phyloP scores from a whole-genome alignment of 768 basidiomycete species.

The Boletus barrowsii region DNA sequence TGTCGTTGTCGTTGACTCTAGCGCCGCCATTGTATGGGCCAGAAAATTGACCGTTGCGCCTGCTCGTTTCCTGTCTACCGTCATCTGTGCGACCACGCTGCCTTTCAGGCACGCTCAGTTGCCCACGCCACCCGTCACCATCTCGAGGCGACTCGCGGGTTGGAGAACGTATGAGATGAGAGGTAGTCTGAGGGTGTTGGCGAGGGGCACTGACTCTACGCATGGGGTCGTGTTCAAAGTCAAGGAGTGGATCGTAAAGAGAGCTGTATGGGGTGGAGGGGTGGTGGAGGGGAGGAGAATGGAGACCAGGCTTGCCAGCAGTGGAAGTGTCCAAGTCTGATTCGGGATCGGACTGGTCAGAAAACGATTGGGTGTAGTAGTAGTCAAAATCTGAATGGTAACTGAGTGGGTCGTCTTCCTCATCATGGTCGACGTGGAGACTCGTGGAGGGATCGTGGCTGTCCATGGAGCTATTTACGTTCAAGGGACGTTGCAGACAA shows the following conservation, averaged over 20 bases:
- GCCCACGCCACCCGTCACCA: slow-evolving; percentile 20
- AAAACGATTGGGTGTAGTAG: slow-evolving; percentile 33
- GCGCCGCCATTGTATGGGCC: slow-evolving; percentile 31
- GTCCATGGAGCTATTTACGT: slow-evolving; percentile 20
- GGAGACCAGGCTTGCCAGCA: background rate
- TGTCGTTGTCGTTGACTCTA: slow-evolving; percentile 37
- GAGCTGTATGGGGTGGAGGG: slow-evolving; percentile 20
- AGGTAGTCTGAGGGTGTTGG: background rate
- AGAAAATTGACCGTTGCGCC: slow-evolving; percentile 16
- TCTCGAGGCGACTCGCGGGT: slow-evolving; percentile 12
- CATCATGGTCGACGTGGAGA: slow-evolving; percentile 8
- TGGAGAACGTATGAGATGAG: background rate
- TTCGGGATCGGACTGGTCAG: slow-evolving; percentile 32
- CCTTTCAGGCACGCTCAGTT: slow-evolving; percentile 11
- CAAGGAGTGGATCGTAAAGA: slow-evolving; percentile 22
- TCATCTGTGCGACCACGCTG: slow-evolving; percentile 13
- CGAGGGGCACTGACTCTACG: slow-evolving; percentile 1
- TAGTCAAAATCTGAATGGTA: slow-evolving; percentile 38
- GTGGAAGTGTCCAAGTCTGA: slow-evolving; percentile 15
- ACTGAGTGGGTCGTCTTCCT: slow-evolving; percentile 32
- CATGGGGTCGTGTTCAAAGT: slow-evolving; percentile 39
- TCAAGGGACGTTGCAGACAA: slow-evolving; percentile 14
- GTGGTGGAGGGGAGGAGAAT: slow-evolving; percentile 9
- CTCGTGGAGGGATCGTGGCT: slow-evolving; percentile 5
- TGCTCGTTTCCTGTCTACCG: slow-evolving; percentile 5